Base-by-base conservation (phyloP, 768 basidiomycete species). In the Calocybe cyanea region DNA sequence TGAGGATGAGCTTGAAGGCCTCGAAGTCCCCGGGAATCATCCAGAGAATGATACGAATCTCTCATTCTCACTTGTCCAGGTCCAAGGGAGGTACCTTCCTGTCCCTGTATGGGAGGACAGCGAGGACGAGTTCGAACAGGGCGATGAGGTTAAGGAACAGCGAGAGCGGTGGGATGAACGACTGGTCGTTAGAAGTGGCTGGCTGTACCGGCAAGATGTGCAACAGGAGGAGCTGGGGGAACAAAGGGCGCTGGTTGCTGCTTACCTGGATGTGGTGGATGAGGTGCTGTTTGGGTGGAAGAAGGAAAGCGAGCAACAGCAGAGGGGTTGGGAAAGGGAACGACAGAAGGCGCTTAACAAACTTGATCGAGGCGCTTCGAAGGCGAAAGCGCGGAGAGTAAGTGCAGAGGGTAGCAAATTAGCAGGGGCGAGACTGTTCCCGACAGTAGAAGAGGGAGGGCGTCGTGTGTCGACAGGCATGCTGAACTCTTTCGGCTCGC, bases 101-200 rank as follows among this genome's bases (percentile, higher is more conserved):
- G 73, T 92, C 7, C 85, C 86, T 0, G 87, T 92, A 1, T 92
- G 90, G 90, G 85, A 87, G 50, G 85, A 88, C 49, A 83, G 79
- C 11, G 76, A 75, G 28, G 60, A 68, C n/a, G 25, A 28, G 6
- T 52, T 55, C 49, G 48, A 53, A 25, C 48, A 46, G 30, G 45
- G 47, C n/a, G 48, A 45, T 35, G 76, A 77, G 17, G 14, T 5
- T 6, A n/a, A 35, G 49, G 77, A 80, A 56, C 83, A 82, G 61
- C 73, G 75, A 32, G 85, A 87, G 51, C 68, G 73, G 14, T 92
- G 90, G 90, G 90, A 92, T 56, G 85, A 91, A 57, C 71, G 81
- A 28, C 73, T 92, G 9, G 82, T 90, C 0, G 70, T 92, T 10
- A 85, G 86, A 19, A 83, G 83, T 21, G 90, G 90, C 4, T 92